Base-by-base conservation (phyloP, 2,329 filamentous ascomycete genomes). In the Trichoderma gracile region DNA sequence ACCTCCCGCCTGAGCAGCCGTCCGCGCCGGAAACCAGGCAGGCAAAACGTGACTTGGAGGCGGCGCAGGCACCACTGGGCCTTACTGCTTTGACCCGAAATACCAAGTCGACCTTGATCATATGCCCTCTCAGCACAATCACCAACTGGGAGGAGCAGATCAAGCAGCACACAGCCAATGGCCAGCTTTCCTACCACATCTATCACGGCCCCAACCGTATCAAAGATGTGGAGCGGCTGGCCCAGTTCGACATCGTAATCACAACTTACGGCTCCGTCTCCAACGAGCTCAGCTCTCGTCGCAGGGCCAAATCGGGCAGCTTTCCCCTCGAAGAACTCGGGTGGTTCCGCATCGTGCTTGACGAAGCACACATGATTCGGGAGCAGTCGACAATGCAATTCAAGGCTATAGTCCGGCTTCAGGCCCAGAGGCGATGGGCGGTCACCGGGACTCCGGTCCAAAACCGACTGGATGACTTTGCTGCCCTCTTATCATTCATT, bases 381-480 rank as follows among this genome's bases (percentile, higher is more conserved):
- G 94, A 96, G 70, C 89, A 91, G 67, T 85, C 82, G 3, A 94
- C 93, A 0, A 81, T 90, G 46, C 90, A 94, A 69, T 96, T 93
- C 61, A 92, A 93, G 74, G 91, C 92, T 3, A 91, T 95, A 21
- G 93, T 92, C 68, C 85, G 86, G 21, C 81, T 98, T 3, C 84
- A 90, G 66, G 91, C 93, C 2, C 85, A 91, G 72, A 87, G 93
- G 38, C 89, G 93, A 40, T 99, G 95, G 95, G 94, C 93, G 3
- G 92, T 98, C n/a, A 98, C 95, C 0, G 95, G 94, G 62, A 98
- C 95, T 0, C 95, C 93, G 0, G 91, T 98, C 9, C 94, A 98
- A 76, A 99, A 99, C 73, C 89, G 91, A 4, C 82, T 98, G 2
- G 93, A 96, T 68, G 95, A 99, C 74, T 82, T 98, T 23, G 91